Conservation (phyloP, 495 filamentous ascomycete genomes). For the Daldinia grandis region DNA sequence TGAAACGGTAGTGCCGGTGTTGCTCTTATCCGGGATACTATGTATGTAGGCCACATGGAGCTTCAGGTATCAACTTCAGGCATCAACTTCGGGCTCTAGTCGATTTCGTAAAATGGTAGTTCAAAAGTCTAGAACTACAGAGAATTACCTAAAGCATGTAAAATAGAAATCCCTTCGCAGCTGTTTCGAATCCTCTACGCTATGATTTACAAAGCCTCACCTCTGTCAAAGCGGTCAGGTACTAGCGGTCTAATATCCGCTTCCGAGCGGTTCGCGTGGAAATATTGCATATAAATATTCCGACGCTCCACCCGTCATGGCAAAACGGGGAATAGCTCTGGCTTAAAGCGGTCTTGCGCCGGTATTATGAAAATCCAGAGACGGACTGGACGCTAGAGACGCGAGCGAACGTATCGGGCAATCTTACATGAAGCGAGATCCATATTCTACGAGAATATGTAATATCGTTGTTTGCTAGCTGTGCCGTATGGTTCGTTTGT, state of each 20-base stretch:
- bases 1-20: constrained; percentile 22
- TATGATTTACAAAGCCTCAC: constrained; percentile 18
- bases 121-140: neutral
- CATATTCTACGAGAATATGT: constrained; percentile 3
- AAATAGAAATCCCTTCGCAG: neutral
- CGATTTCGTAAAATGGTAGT: neutral
- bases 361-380: constrained; percentile 19
- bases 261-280: constrained; percentile 10
- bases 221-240: constrained; percentile 32
- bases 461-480: neutral
- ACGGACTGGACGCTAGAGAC: constrained; percentile 28
- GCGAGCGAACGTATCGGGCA: neutral
- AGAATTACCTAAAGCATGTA: neutral
- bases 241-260: constrained; percentile 32
- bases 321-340: constrained; percentile 19
- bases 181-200: constrained; percentile 24
- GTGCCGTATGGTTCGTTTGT: neutral
- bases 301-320: constrained; percentile 32
- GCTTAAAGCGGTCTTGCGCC: constrained; percentile 29
- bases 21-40: neutral
- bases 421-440: neutral
- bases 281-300: constrained; percentile 35
- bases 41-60: neutral
- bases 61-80: constrained; percentile 7
- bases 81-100: neutral